These are phyloP conservation scores for Fraxinus platypoda DNA, from an alignment of 305 asterid genomes.

Conservation along the genomic window DNA sequence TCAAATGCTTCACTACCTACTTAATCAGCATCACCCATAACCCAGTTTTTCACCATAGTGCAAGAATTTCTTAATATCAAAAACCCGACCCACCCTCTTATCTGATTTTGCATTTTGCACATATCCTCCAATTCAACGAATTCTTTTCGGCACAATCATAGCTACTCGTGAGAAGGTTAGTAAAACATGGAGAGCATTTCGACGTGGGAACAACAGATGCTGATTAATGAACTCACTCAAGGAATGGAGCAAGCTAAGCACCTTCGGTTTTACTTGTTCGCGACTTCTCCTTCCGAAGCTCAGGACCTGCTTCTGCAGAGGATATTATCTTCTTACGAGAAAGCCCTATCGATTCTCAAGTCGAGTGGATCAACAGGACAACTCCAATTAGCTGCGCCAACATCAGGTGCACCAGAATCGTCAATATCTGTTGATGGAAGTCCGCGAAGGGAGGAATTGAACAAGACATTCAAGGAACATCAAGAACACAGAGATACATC, in stretches of 20 bases:
- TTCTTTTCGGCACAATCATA: neutral
- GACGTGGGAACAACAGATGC: slow-evolving; percentile 43
- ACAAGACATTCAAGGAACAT: slow-evolving; percentile 33
- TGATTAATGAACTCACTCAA: slow-evolving; percentile 55
- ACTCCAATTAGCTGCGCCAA: slow-evolving; percentile 21
- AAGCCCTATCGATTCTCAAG: slow-evolving; percentile 51
- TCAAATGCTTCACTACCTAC: slow-evolving; percentile 23
- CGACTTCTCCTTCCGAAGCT: slow-evolving; percentile 39
- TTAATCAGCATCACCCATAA: slow-evolving; percentile 22
- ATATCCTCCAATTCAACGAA: neutral
- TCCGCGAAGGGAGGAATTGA: slow-evolving; percentile 44
- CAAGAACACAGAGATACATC: slow-evolving; percentile 37
- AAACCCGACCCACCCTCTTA: neutral
- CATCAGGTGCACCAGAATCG: slow-evolving; percentile 32
- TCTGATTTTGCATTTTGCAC: slow-evolving; percentile 2
- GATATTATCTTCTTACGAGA: slow-evolving; percentile 66
- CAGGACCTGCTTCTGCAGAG: slow-evolving; percentile 53
- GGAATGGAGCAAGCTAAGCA: slow-evolving; percentile 81
- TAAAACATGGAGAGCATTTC: slow-evolving; percentile 47
- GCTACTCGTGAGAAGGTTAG: neutral
- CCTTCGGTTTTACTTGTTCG: slow-evolving; percentile 52
- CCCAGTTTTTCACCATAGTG: slow-evolving; percentile 17
- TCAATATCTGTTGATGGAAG: slow-evolving; percentile 47
- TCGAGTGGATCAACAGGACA: slow-evolving; percentile 37
- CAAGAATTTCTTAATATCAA: neutral